Evolutionary conservation across 768 basidiomycete genomes (phyloP), one percentile per base, ranked within the genome.

Genomic region (Calocybe cyanea): DNA sequence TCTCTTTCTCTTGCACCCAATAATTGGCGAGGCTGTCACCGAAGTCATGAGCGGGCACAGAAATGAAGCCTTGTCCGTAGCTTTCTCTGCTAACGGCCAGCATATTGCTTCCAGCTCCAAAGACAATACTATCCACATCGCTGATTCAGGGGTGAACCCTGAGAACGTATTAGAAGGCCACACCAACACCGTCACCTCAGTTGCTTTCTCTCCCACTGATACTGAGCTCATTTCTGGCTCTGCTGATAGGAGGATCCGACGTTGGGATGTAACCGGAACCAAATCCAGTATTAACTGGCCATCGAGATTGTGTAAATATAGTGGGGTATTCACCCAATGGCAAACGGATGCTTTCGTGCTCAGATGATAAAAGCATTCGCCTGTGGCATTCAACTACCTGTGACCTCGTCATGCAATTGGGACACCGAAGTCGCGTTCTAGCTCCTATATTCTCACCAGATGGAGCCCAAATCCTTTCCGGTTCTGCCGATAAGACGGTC

Each of bases 391-490:
- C 42, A 18, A 28, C 6, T 6, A 28, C 25, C 25, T 6, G 11
- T 28, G 25, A 28, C 11, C 25, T 24, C n/a, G 23, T 1, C 13
- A 13, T 8, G 21, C 11, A 2, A 7, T 14, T 32, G 4, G 19
- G 13, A 33, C 32, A 8, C 39, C 17, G 33, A 46, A 28, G 11
- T 5, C 6, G 6, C 11, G 38, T 13, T 11, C 7, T 3, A 18
- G 38, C 50, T n/a, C 31, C 50, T 24, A 49, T 47, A 10, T 52
- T 59, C 24, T 57, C 54, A 2, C 37, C 41, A 13, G 45, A 59
- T 43, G 57, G 50, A 20, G 51, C 5, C 2, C 40, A 38, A 4
- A 51, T 58, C 32, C 48, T 48, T 5, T 56, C 57, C 25, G 48
- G 48, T 4, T 53, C 52, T 2, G 8, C 24, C 4, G 49, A 55